Evolutionary conservation across 2,329 filamentous ascomycete genomes (phyloP).

Genomic region (Trichoderma atroviride): DNA sequence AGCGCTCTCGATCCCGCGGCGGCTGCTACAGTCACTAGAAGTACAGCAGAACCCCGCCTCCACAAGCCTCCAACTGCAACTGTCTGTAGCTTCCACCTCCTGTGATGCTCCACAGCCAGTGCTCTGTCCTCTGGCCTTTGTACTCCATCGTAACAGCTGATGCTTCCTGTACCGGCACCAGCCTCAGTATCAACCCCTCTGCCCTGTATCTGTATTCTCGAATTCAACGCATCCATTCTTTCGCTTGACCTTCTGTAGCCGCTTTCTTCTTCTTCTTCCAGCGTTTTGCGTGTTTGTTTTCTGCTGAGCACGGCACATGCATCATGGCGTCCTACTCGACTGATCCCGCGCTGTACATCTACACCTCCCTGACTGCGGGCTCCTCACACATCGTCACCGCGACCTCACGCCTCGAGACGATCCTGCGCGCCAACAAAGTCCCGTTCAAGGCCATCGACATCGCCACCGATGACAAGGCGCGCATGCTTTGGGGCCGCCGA

Average conservation of each 20-base stretch:
- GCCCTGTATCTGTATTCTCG: neutral
- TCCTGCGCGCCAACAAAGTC: slow-evolving; percentile 90
- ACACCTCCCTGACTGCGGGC: slow-evolving; percentile 92
- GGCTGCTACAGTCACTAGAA: neutral
- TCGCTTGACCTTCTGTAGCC: slow-evolving; percentile 15
- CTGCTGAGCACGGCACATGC: neutral
- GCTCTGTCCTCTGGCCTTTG: neutral
- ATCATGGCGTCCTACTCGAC: slow-evolving; percentile 52
- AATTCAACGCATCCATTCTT: neutral
- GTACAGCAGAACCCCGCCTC: slow-evolving; percentile 26
- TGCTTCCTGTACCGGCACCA: neutral
- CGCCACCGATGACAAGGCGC: slow-evolving; percentile 84
- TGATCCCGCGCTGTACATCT: slow-evolving; percentile 83
- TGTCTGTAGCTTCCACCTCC: slow-evolving; percentile 6
- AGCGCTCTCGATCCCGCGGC: neutral
- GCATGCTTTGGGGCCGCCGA: slow-evolving; percentile 84
- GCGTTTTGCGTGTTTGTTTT: neutral
- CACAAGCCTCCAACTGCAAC: slow-evolving; percentile 23
- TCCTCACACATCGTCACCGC: slow-evolving; percentile 96
- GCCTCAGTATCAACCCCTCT: neutral
- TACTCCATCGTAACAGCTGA: neutral
- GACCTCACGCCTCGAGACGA: slow-evolving; percentile 93
- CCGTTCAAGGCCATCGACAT: slow-evolving; percentile 92
- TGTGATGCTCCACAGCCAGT: slow-evolving; percentile 3
- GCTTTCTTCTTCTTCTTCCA: neutral